Evolutionary conservation across 2,329 filamentous ascomycete genomes (phyloP), one percentile per base, ranked within the genome.

Genomic region (Penicillium hordei): DNA sequence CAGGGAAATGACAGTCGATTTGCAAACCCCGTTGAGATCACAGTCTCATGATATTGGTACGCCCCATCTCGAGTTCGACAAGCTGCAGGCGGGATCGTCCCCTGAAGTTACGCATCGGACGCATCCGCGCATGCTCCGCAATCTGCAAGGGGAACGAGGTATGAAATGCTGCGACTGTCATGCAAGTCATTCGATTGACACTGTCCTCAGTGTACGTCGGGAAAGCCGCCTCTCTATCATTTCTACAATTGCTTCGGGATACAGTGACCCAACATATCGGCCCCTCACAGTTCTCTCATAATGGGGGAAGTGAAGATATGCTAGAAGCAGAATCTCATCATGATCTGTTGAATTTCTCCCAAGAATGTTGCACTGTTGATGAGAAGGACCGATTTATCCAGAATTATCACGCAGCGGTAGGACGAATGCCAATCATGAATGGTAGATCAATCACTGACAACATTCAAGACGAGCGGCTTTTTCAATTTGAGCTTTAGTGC

Each of bases 161-260:
- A 70, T 38, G 71, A 31, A 23, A 6, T 21, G 13, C 8, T 19
- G 27, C 17, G 9, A 17, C 31, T 13, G 2, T 1, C 13, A 23
- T 33, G 39, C 17, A 19, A 42, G 82, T 78, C 82, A 0, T 31
- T 82, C 79, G 49, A 74, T 82, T 48, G 78, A 80, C n/a, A 40
- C 4, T 10, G 27, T 13, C 31, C 31, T 17, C 43, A 72, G 70
- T 72, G 1, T 72, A 69, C 38, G 65, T 72, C 7, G 70, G 70
- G 29, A 71, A 69, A 36, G 70, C 70, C 8, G 70, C 70, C 2
- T 72, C 70, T 73, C 70, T 86, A 15, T 85, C 83, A 0, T 86
- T 86, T 57, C 69, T 86, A 1, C 81, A 85, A 56, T 76, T 84
- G 36, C 72, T 84, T 15, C 76, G 81, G 15, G 74, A 79, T 80